Evolutionary conservation across 805 yeast species (phyloP).

Genomic region (Grigorovia transvaalensis): DNA sequence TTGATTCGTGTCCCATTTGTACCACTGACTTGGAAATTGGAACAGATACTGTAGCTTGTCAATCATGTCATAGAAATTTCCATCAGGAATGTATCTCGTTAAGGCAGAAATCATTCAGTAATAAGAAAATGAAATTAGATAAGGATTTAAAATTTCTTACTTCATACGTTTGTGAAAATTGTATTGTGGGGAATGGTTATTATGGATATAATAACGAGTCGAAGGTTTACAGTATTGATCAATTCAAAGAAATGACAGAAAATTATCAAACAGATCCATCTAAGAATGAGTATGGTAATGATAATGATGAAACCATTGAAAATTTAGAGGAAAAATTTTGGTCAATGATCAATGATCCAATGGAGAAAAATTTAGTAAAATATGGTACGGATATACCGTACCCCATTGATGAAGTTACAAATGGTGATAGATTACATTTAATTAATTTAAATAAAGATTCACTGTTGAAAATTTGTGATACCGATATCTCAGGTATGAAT

Average conservation of each 20-base stretch:
- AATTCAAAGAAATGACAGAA: conserved; percentile 44
- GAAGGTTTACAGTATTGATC: conserved; percentile 41
- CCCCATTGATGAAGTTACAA: conserved; percentile 1
- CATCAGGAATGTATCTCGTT: conserved; percentile 31
- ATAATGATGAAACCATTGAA: conserved; percentile 20
- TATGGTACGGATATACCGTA: conserved; percentile 82
- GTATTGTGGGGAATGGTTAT: conserved; percentile 79
- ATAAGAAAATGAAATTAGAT: neutral
- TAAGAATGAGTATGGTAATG: neutral
- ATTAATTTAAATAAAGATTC: conserved; percentile 60
- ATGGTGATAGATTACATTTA: conserved; percentile 55
- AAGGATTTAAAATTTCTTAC: conserved; percentile 4
- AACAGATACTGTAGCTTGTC: conserved; percentile 46
- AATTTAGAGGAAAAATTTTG: conserved; percentile 59
- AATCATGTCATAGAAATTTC: conserved; percentile 59
- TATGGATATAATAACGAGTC: conserved; percentile 76
- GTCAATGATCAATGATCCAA: conserved; percentile 37
- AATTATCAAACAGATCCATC: conserved; percentile 36
- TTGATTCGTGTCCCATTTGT: conserved; percentile 39
- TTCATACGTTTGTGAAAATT: conserved; percentile 73
- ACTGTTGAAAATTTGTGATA: conserved; percentile 43
- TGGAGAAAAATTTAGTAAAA: conserved; percentile 37
- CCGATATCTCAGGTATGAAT: conserved; percentile 81
- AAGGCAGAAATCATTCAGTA: too few relatives aligned
- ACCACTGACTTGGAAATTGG: conserved; percentile 31